phyloP scores from a whole-genome alignment of 306 rosid genomes.

The Rosa rugosa region DNA sequence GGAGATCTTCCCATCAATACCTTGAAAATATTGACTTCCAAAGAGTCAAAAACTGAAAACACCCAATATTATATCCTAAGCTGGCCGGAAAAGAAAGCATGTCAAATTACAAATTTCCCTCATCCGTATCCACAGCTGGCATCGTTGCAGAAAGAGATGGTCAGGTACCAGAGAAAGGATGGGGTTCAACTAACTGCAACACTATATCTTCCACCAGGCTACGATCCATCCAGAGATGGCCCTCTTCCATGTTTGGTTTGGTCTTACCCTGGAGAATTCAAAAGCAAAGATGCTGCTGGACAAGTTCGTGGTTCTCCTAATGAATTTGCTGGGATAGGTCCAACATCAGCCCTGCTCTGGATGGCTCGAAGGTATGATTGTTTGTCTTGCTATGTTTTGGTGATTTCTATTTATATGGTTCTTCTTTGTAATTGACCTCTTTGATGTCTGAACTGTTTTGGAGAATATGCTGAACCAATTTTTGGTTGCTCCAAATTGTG shows the following conservation, averaged over 20 bases:
- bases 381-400: slow-evolving; percentile 15
- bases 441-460: slow-evolving; percentile 4
- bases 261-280: slow-evolving; percentile 99
- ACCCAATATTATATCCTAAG: slow-evolving; percentile 76
- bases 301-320: slow-evolving; percentile 99
- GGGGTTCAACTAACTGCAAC: slow-evolving; percentile 99
- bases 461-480: slow-evolving; percentile 25
- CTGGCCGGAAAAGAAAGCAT: slow-evolving; percentile 78
- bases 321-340: slow-evolving; percentile 95
- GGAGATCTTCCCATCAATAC: slow-evolving; percentile 73
- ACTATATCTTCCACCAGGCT: slow-evolving; percentile 88
- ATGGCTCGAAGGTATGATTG: slow-evolving; percentile 70
- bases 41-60: slow-evolving; percentile 97
- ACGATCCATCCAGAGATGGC: slow-evolving; percentile 83
- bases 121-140: slow-evolving; percentile 98
- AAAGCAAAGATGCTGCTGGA: slow-evolving; percentile 99
- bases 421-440: slow-evolving; percentile 15
- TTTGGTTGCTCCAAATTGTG: slow-evolving; percentile 39
- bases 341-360: slow-evolving; percentile 98
- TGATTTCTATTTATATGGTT: neutral
- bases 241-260: slow-evolving; percentile 95
- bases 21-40: slow-evolving; percentile 79
- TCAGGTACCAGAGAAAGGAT: slow-evolving; percentile 92
- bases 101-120: slow-evolving; percentile 85
- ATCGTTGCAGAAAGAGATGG: slow-evolving; percentile 94